phyloP scores from a whole-genome alignment of 179 eudicot genomes.

The Silene noctiflora region DNA sequence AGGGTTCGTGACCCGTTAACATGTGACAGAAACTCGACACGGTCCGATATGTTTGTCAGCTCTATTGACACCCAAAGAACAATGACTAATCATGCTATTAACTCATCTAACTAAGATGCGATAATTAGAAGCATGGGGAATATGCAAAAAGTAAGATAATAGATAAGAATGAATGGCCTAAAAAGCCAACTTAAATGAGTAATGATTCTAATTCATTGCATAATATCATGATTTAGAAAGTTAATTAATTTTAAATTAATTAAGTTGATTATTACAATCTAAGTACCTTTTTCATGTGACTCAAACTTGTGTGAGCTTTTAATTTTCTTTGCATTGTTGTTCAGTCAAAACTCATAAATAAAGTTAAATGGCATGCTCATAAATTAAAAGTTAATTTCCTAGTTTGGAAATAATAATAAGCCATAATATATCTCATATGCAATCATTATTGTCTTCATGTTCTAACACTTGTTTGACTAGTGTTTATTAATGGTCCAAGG shows the following conservation, averaged over 20 bases:
- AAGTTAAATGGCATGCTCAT: conserved; percentile 4
- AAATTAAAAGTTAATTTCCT: not conserved
- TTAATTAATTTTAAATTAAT: not conserved
- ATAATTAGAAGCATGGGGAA: not conserved
- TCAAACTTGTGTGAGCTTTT: not conserved
- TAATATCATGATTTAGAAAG: conserved; percentile 6
- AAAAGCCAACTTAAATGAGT: not conserved
- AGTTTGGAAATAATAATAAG: not conserved
- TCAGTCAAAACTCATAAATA: conserved; percentile 8
- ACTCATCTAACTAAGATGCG: not conserved
- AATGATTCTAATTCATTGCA: conserved; percentile 1
- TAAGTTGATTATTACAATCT: not conserved
- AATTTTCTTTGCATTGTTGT: not conserved
- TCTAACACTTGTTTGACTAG: not conserved
- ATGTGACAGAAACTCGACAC: too few species aligned
- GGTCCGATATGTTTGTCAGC: too few species aligned
- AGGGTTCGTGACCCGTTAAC: too few species aligned
- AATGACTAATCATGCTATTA: not conserved
- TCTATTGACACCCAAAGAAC: not conserved
- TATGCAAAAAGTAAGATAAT: not conserved
- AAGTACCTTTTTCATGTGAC: conserved; percentile 5
- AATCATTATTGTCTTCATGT: not conserved
- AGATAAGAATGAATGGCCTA: not conserved
- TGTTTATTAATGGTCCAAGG: too few species aligned
- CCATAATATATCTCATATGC: not conserved